Base-by-base conservation (phyloP, 805 yeast species). In the Dipodascopsis uninucleata region DNA sequence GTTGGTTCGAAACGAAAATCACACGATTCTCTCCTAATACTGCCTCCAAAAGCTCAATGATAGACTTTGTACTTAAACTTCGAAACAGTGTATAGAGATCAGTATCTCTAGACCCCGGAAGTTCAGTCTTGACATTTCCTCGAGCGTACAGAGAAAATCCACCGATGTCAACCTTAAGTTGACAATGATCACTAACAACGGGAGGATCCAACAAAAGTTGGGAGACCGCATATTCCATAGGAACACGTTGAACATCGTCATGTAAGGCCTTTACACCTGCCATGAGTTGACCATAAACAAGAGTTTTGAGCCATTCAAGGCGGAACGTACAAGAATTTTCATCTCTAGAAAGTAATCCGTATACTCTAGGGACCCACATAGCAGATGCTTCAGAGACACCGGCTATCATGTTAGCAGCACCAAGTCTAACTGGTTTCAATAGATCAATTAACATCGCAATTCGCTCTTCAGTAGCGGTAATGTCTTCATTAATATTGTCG, bases 301-400 rank as follows among this genome's bases (percentile, higher is more conserved):
- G 9, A 4, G 55, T 36, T 31, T 50, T 45, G 6, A 52, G 43
- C 56, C 56, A 52, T 31, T 52, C 56, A 1, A 42, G 25, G 28
- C 56, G 14, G 23, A 52, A 51, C 5, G 47, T 25, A 18, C 43
- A 31, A 9, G 43, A 36, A 14, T 32, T 9, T 6, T 29, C 38
- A 7, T 45, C 44, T 17, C 52, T 22, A 1, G 52, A 39, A 2
- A 52, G 34, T 16, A 52, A 12, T 5, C 56, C 56, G 35, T 52
- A 52, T 22, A 44, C 52, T 23, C 50, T 18, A 2, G 56, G 56
- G n/a, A 50, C 33, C 56, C 56, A 52, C 41, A 52, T 40, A 1
- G 41, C 36, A 5, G 40, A 38, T 9, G 20, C 43, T 16, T 46
- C 43, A 6, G 54, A 46, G 4, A 46, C 36, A 1, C 47, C 47